A percentile compares a stretch with the other conserved stretches of the same genome.
Conservation (phyloP, 2,329 filamentous ascomycete species). For the Neofusicoccum sp. region DNA sequence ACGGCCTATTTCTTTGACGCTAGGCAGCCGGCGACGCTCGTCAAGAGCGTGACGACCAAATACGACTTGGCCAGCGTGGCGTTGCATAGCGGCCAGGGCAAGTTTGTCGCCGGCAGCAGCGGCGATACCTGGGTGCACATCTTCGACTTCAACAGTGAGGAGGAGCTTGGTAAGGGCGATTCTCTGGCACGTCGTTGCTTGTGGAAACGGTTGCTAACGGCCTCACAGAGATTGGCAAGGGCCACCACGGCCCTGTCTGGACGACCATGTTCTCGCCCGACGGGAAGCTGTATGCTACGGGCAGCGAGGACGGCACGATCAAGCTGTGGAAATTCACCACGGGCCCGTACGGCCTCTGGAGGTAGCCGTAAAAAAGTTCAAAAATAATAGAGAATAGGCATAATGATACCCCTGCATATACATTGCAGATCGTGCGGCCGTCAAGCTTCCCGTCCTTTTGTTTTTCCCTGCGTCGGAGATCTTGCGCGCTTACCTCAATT, state of each 20-base stretch:
- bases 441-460: background rate
- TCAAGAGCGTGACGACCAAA: conserved; percentile 78
- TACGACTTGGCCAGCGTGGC: conserved; percentile 92
- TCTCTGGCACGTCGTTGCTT: background rate
- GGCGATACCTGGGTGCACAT: conserved; percentile 97
- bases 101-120: conserved; percentile 87
- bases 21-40: conserved; percentile 63
- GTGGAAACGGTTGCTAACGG: conserved; percentile 9
- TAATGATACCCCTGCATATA: conserved; percentile 20
- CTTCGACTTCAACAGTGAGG: conserved; percentile 82
- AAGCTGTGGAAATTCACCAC: conserved; percentile 79
- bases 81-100: conserved; percentile 77
- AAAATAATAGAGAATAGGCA: conserved; percentile 18
- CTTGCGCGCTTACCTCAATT: background rate
- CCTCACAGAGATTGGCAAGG: conserved; percentile 80
- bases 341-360: conserved; percentile 68
- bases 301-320: conserved; percentile 95
- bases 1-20: conserved; percentile 91
- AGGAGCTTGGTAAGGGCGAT: conserved; percentile 66
- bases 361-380: conserved; percentile 36
- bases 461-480: background rate
- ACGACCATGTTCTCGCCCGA: conserved; percentile 93
- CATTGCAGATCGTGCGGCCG: conserved; percentile 8
- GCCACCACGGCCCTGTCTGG: conserved; percentile 97
- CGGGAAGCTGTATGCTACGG: conserved; percentile 93